phyloP scores from a whole-genome alignment of 306 rosid genomes.

The Castanea sativa region DNA sequence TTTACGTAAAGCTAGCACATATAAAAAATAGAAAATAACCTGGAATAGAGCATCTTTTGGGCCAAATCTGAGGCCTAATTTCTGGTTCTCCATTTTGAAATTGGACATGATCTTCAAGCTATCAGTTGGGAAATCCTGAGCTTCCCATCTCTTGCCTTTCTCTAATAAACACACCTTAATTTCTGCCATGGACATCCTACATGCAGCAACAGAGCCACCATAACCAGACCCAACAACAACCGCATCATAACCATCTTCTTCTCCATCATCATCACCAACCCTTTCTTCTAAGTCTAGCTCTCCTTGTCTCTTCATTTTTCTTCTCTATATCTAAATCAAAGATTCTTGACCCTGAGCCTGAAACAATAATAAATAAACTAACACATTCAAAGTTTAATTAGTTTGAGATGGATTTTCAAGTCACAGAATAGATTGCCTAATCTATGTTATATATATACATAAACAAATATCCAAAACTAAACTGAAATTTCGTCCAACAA shows the following conservation, averaged over 20 bases:
- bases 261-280: slow-evolving; percentile 21
- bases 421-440: no score
- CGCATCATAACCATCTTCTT: slow-evolving; percentile 25
- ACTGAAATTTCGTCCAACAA: no score
- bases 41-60: slow-evolving; percentile 37
- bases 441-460: no score
- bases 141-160: slow-evolving; percentile 35
- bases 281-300: not conserved
- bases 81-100: slow-evolving; percentile 23
- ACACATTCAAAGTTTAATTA: no score
- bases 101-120: slow-evolving; percentile 22
- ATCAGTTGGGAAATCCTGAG: slow-evolving; percentile 36
- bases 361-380: no score
- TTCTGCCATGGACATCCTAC: slow-evolving; percentile 34
- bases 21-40: slow-evolving; percentile 19
- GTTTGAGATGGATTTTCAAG: no score
- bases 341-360: not conserved
- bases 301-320: slow-evolving; percentile 7
- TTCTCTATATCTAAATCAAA: not conserved
- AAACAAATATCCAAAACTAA: no score
- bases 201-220: slow-evolving; percentile 40
- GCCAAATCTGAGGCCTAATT: slow-evolving; percentile 33
- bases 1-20: no score
- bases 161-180: slow-evolving; percentile 28
- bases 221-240: slow-evolving; percentile 39